A percentile compares a stretch with the other conserved stretches of the same genome.
phyloP scores from a whole-genome alignment of 108 stramenopile species.

The Schizochytrium sp. region DNA sequence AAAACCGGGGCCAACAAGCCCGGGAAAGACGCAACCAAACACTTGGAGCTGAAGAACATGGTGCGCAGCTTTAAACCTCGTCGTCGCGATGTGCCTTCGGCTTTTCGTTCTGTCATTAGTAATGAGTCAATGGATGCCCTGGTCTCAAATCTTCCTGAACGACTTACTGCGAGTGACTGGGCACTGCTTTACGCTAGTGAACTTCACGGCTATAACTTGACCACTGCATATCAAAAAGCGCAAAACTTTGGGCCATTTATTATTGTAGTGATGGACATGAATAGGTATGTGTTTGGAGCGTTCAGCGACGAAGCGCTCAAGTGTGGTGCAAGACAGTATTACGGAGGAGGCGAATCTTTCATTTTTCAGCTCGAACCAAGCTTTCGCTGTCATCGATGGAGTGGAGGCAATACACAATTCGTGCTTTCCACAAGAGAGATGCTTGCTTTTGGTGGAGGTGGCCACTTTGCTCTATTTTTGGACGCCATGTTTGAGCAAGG shows the following conservation, averaged over 20 bases:
- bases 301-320: conserved; percentile 43
- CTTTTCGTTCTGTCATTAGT: conserved; percentile 42
- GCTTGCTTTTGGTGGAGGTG: conserved; percentile 52
- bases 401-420: conserved; percentile 19
- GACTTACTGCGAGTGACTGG: conserved; percentile 33
- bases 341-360: conserved; percentile 52
- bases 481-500: conserved; percentile 48
- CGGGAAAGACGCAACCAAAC: background rate
- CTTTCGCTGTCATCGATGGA: conserved; percentile 25
- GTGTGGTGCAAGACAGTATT: conserved; percentile 19
- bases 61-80: background rate
- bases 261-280: conserved; percentile 56
- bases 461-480: conserved; percentile 33
- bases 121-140: background rate
- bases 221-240: conserved; percentile 32
- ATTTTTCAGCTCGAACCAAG: conserved; percentile 52
- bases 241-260: conserved; percentile 26
- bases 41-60: background rate
- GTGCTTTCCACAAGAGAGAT: conserved; percentile 31
- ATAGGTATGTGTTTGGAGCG: conserved; percentile 24
- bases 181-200: conserved; percentile 31
- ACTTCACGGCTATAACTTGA: conserved; percentile 42
- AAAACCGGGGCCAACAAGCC: background rate
- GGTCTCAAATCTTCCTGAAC: background rate
- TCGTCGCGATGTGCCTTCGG: background rate